These are phyloP conservation scores for Crassisporium funariophilum DNA, from an alignment of 768 basidiomycete species.

Conservation along the genomic window DNA sequence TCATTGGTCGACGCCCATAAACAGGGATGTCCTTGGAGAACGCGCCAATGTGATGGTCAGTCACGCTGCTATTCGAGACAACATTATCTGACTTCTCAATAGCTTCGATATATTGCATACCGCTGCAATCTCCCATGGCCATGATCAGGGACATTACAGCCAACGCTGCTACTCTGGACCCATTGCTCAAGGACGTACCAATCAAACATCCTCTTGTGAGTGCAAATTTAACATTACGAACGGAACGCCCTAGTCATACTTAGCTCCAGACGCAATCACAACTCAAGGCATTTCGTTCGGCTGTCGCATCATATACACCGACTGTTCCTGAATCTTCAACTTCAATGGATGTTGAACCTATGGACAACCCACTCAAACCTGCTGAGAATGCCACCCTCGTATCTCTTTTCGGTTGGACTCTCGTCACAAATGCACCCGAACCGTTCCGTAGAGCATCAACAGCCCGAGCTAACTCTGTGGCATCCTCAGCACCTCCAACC, in stretches of 20 bases:
- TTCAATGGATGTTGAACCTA: slow-evolving; percentile 9
- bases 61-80: slow-evolving; percentile 6
- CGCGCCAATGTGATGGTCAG: slow-evolving; percentile 78
- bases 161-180: slow-evolving; percentile 54
- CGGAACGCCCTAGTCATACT: too few species aligned
- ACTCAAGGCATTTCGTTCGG: slow-evolving; percentile 50
- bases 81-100: background rate
- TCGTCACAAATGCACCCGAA: slow-evolving; percentile 37
- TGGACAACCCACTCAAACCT: slow-evolving; percentile 9
- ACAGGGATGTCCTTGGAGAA: slow-evolving; percentile 83
- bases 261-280: slow-evolving; percentile 56
- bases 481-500: slow-evolving; percentile 29
- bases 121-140: slow-evolving; percentile 63
- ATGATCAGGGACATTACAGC: slow-evolving; percentile 64
- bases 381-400: slow-evolving; percentile 47
- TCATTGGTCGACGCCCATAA: slow-evolving; percentile 75
- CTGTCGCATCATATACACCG: slow-evolving; percentile 41
- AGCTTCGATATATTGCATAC: slow-evolving; percentile 77
- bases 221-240: too few species aligned
- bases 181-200: slow-evolving; percentile 52
- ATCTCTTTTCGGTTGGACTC: slow-evolving; percentile 54
- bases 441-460: slow-evolving; percentile 29
- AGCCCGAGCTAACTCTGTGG: slow-evolving; percentile 34
- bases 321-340: slow-evolving; percentile 11
- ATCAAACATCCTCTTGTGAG: slow-evolving; percentile 77